phyloP scores from a whole-genome alignment of 176 grass and related monocot species.

The Cocos nucifera region DNA sequence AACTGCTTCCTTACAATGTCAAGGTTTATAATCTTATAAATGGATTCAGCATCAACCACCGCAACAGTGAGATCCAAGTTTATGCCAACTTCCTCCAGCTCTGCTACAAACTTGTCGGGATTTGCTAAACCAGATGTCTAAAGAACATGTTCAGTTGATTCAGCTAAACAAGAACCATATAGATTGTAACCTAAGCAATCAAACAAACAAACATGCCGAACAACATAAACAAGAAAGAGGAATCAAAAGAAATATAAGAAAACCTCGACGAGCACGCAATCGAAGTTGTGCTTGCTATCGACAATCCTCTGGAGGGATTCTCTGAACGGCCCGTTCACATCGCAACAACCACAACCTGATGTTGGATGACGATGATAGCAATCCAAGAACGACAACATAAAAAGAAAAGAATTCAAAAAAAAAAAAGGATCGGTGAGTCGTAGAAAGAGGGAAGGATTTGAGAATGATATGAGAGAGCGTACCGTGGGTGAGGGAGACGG shows the following conservation, averaged over 20 bases:
- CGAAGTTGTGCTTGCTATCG: constrained; percentile 18
- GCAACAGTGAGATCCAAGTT: constrained; percentile 16
- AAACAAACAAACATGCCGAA: constrained; percentile 2
- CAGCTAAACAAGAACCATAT: too few relatives aligned
- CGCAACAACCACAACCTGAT: constrained; percentile 13
- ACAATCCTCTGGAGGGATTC: constrained; percentile 15
- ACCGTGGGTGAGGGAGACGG: constrained; percentile 16
- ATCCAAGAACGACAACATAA: too few relatives aligned
- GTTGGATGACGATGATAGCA: too few relatives aligned
- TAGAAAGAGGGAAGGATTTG: too few relatives aligned
- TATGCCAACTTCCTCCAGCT: constrained; percentile 16
- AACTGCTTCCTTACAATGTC: constrained; percentile 12
- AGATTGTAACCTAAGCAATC: too few relatives aligned
- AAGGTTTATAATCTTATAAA: constrained; percentile 12
- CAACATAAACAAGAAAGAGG: not conserved
- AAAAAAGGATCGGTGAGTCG: too few relatives aligned
- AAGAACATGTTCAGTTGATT: not conserved
- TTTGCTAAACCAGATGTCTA: constrained; percentile 17
- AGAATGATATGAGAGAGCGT: not conserved
- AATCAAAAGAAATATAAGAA: not conserved
- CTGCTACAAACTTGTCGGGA: constrained; percentile 18
- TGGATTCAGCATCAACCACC: constrained; percentile 16
- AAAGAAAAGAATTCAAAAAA: too few relatives aligned
- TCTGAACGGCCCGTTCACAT: constrained; percentile 10
- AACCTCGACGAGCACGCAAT: constrained; percentile 17